Percentiles rank a stretch among this genome's conserved stretches.
These are phyloP conservation scores for Rhinocladiella mackenziei DNA, from an alignment of 2,329 filamentous ascomycete species.

Conservation along the genomic window DNA sequence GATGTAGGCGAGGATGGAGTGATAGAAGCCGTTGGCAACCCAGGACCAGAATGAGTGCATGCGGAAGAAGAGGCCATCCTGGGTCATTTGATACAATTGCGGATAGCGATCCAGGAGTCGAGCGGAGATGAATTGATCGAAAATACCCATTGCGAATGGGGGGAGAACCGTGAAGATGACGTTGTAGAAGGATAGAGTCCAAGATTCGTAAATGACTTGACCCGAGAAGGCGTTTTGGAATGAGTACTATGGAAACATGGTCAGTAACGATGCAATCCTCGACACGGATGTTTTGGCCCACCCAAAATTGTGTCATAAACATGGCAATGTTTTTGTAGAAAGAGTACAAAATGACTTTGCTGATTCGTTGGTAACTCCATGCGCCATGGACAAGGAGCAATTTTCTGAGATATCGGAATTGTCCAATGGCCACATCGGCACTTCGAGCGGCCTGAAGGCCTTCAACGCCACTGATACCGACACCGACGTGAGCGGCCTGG, in stretches of 20 bases:
- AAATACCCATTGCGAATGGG: slow-evolving; percentile 89
- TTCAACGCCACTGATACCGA: slow-evolving; percentile 95
- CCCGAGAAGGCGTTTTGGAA: slow-evolving; percentile 99
- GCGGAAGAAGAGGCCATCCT: slow-evolving; percentile 90
- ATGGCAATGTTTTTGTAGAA: slow-evolving; percentile 99
- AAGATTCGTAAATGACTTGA: slow-evolving; percentile 97
- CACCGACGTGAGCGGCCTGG: slow-evolving; percentile 93
- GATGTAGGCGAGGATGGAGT: slow-evolving; percentile 89
- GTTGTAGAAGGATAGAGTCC: slow-evolving; percentile 99
- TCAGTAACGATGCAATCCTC: background rate
- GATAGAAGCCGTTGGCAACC: slow-evolving; percentile 92
- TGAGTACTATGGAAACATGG: slow-evolving; percentile 60
- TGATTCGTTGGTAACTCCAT: slow-evolving; percentile 96
- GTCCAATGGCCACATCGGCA: slow-evolving; percentile 90
- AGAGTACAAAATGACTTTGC: slow-evolving; percentile 95
- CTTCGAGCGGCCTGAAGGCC: slow-evolving; percentile 94
- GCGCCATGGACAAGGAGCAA: slow-evolving; percentile 89
- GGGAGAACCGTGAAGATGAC: slow-evolving; percentile 95
- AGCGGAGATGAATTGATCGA: slow-evolving; percentile 96
- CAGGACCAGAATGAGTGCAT: slow-evolving; percentile 88
- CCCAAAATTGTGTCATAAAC: slow-evolving; percentile 99
- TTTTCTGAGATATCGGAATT: slow-evolving; percentile 93
- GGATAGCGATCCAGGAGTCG: slow-evolving; percentile 91
- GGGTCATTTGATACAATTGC: slow-evolving; percentile 88
- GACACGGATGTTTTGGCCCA: slow-evolving; percentile 45